These are phyloP conservation scores for Phycomyces blakesleeanus DNA, from an alignment of 192 early-diverging fungal species.

Conservation along the genomic window DNA sequence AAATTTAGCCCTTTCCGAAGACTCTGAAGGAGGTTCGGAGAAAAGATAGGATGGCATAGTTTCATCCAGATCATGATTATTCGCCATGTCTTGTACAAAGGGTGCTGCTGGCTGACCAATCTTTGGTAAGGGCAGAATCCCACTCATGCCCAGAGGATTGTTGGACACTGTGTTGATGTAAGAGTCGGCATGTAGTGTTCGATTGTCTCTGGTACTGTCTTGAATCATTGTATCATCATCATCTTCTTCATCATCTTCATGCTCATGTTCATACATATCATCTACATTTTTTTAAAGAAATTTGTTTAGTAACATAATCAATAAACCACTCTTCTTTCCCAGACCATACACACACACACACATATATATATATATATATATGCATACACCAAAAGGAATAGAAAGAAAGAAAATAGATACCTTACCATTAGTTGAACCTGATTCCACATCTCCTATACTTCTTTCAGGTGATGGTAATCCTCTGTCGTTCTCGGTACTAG, in stretches of 20 bases:
- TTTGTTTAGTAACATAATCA: too few species aligned
- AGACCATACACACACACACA: too few species aligned
- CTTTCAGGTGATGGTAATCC: constrained; percentile 4
- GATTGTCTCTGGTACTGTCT: not conserved
- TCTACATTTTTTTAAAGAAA: too few species aligned
- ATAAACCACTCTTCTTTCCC: too few species aligned
- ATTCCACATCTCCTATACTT: not conserved
- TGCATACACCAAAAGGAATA: too few species aligned
- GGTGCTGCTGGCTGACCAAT: too few species aligned
- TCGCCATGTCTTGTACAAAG: not conserved
- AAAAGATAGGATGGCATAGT: not conserved
- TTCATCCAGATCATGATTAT: not conserved
- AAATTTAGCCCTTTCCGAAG: not conserved
- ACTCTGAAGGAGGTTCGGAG: not conserved
- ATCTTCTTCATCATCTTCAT: too few species aligned
- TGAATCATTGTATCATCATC: too few species aligned
- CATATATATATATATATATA: too few species aligned
- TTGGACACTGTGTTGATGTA: not conserved
- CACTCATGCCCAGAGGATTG: not conserved
- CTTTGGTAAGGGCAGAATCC: not conserved
- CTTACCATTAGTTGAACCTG: not conserved
- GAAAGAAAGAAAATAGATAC: too few species aligned
- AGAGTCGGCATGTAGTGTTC: not conserved
- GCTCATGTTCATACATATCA: too few species aligned
- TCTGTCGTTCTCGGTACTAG: not conserved